phyloP scores from a whole-genome alignment of 2,329 filamentous ascomycete species.

The Trichoderma gracile region DNA sequence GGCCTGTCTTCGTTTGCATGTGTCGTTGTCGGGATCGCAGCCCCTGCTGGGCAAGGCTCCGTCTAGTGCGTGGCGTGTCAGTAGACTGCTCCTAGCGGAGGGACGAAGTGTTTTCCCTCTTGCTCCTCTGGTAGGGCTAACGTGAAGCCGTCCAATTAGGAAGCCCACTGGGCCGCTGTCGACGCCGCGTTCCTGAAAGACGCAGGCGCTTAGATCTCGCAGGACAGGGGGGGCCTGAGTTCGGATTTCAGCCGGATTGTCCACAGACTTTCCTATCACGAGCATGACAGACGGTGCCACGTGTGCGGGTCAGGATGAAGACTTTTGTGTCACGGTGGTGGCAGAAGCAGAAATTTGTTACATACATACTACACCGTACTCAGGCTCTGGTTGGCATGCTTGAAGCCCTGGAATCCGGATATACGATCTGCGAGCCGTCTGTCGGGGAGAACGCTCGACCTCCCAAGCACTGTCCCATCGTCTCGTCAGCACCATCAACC shows the following conservation, averaged over 20 bases:
- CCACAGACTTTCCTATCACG: constrained; percentile 8
- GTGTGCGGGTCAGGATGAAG: background rate
- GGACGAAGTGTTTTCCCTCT: background rate
- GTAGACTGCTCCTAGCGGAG: constrained; percentile 9
- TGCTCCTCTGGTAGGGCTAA: constrained; percentile 1
- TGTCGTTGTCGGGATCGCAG: background rate
- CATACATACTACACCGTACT: background rate
- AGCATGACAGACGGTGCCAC: background rate
- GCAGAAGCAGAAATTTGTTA: background rate
- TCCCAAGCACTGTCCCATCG: no score
- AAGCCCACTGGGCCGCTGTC: background rate
- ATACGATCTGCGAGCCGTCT: no score
- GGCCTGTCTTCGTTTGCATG: constrained; percentile 6
- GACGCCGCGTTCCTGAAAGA: constrained; percentile 3
- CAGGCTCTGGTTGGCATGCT: no score
- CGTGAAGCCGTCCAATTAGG: constrained; percentile 8
- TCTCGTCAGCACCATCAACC: background rate
- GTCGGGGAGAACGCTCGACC: no score
- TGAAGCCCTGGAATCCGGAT: no score
- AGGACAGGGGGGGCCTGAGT: constrained; percentile 6
- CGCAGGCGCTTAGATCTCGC: constrained; percentile 20
- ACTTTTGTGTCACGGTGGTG: background rate
- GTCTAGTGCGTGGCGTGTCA: constrained; percentile 20
- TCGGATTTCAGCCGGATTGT: constrained; percentile 24
- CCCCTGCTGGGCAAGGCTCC: constrained; percentile 17